Evolutionary conservation across 1,284 basidiomycete species (phyloP).

Genomic region (Polyporus tsugae): DNA sequence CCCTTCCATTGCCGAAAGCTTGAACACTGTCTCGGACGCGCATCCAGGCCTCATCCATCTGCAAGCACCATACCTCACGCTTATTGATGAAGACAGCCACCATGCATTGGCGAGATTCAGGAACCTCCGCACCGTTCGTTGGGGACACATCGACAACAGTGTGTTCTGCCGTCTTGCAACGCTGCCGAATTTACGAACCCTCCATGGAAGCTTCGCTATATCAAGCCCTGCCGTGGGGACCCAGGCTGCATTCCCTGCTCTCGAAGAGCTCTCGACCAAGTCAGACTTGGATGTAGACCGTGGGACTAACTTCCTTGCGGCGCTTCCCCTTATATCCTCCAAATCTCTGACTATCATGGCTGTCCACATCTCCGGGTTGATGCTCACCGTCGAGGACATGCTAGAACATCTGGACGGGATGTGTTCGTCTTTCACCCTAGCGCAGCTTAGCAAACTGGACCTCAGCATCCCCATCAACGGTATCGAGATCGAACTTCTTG

Average conservation of each 20-base stretch:
- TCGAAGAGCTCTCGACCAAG: not conserved
- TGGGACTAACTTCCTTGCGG: not conserved
- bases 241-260: not conserved
- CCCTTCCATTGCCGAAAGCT: not conserved
- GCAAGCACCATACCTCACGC: fast-evolving
- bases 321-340: not conserved
- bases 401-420: not conserved
- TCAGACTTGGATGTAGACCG: not conserved
- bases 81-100: not conserved
- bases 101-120: not conserved
- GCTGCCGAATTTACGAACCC: not conserved
- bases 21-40: not conserved
- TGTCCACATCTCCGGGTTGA: not conserved
- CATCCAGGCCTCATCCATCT: not conserved
- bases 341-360: not conserved
- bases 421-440: not conserved
- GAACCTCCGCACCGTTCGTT: not conserved
- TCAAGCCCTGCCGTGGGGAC: not conserved
- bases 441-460: not conserved
- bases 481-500: not conserved
- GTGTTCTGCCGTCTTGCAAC: not conserved
- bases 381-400: no score
- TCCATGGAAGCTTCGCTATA: not conserved
- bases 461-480: no score
- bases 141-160: no score